Base-by-base conservation (phyloP, 257 asterid species). In the Primulina tabacum region DNA sequence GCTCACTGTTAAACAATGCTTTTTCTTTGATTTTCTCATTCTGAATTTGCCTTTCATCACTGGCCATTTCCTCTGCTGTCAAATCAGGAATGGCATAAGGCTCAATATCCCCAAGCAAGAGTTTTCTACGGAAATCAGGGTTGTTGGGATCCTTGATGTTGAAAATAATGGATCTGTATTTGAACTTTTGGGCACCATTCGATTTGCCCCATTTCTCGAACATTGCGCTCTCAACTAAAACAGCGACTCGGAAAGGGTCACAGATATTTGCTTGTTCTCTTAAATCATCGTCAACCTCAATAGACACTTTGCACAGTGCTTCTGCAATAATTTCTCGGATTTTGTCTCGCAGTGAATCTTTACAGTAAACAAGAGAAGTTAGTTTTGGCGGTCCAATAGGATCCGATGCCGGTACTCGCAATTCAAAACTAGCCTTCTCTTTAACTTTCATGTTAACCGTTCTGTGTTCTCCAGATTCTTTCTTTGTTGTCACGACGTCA, bases 81-180 rank as follows among this genome's bases (percentile, higher is more conserved):
- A 85, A 76, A 18, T 81, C 75, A 2, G 74, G 73, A 64, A 85
- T 58, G 16, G 62, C 38, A n/a, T 29, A 50, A 0, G 85, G 83
- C 38, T 75, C 67, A 50, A 74, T 75, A 18, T 75, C 71, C 16
- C 90, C 85, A 1, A 75, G 76, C 11, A 85, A 85, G 62, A 85
- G 77, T 66, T 79, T 81, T 59, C 90, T 71, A 8, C 90, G 74
- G 71, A 83, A 82, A 77, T 85, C 84, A 10, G 84, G 90, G 73
- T 85, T 85, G 2, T 78, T 80, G 26, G 78, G 69, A 37, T 82
- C 90, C 79, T 79, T 82, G 5, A 85, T 69, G 33, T 85, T 85
- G 78, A 82, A 85, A 80, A 55, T 28, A 28, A 85, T 50, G 21
- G 87, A 82, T 64, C 86, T 76, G 58, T 85, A 82, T 67, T 78